Evolutionary conservation across 768 basidiomycete genomes (phyloP).

Genomic region (Chiua virens): DNA sequence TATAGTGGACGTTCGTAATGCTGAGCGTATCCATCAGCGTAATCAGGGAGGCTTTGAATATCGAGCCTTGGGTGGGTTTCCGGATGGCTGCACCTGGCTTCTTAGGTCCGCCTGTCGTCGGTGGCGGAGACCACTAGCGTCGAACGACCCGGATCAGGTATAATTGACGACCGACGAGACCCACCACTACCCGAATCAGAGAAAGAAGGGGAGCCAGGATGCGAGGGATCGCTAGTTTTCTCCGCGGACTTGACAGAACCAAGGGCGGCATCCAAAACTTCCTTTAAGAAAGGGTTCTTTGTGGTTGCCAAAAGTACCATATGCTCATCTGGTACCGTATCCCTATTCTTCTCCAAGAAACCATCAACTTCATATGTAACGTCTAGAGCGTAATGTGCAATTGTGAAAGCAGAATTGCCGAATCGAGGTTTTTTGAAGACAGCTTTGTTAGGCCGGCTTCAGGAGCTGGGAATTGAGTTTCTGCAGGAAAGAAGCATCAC

Average conservation of each 20-base stretch:
- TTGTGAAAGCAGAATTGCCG: constrained; percentile 94
- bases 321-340: constrained; percentile 98
- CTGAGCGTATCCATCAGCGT: constrained; percentile 96
- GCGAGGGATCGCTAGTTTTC: constrained; percentile 43
- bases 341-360: constrained; percentile 98
- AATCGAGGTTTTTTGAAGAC: constrained; percentile 99
- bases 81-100: constrained; percentile 68
- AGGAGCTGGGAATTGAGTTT: constrained; percentile 85
- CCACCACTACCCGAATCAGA: constrained; percentile 77
- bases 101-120: constrained; percentile 45
- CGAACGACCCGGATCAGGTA: constrained; percentile 83
- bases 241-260: constrained; percentile 68
- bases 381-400: constrained; percentile 96
- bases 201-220: constrained; percentile 70
- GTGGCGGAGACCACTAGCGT: constrained; percentile 59
- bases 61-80: constrained; percentile 97
- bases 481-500: constrained; percentile 88
- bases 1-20: constrained; percentile 98
- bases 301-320: constrained; percentile 84
- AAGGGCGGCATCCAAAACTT: constrained; percentile 90
- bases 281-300: constrained; percentile 90
- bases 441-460: constrained; percentile 80
- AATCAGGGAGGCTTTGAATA: constrained; percentile 94
- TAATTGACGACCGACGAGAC: constrained; percentile 80
- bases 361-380: constrained; percentile 99